phyloP scores from a whole-genome alignment of 1,284 basidiomycete species.

The Apiotrichum sp. region DNA sequence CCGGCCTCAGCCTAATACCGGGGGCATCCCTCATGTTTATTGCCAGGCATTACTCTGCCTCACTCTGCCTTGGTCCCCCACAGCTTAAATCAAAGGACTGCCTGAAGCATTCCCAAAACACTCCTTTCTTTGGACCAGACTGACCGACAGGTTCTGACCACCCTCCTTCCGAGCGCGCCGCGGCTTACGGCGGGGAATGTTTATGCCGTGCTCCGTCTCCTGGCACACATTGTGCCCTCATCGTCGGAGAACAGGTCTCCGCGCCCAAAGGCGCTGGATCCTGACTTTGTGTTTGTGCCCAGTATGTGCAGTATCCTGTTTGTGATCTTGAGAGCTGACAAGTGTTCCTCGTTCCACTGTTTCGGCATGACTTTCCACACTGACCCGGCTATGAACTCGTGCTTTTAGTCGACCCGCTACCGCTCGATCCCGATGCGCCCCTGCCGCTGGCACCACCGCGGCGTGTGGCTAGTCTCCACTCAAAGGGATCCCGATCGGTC shows the following conservation, averaged over 20 bases:
- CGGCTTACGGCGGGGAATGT: slow-evolving; percentile 15
- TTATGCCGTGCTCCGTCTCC: slow-evolving; percentile 17
- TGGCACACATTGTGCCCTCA: slow-evolving; percentile 7
- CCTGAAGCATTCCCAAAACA: no score
- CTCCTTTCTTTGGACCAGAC: no score
- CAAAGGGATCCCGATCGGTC: background rate
- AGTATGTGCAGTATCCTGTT: background rate
- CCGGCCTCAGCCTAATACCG: no score
- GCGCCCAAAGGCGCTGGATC: slow-evolving; percentile 3
- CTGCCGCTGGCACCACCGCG: slow-evolving; percentile 11
- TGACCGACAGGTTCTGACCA: slow-evolving; percentile 8
- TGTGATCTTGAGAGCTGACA: background rate
- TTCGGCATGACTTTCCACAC: no score
- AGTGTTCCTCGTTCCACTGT: background rate
- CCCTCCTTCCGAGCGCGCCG: background rate
- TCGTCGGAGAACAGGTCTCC: background rate
- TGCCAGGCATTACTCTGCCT: no score
- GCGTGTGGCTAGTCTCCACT: background rate
- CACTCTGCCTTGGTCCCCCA: no score
- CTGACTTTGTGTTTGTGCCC: slow-evolving; percentile 20
- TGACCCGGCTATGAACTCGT: no score
- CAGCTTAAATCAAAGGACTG: no score
- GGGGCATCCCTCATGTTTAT: no score
- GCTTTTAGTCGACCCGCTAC: slow-evolving; percentile 16
- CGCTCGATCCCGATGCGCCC: slow-evolving; percentile 5